Conservation (phyloP, 2,329 filamentous ascomycete genomes). For the Aspergillus hiratsukae region DNA sequence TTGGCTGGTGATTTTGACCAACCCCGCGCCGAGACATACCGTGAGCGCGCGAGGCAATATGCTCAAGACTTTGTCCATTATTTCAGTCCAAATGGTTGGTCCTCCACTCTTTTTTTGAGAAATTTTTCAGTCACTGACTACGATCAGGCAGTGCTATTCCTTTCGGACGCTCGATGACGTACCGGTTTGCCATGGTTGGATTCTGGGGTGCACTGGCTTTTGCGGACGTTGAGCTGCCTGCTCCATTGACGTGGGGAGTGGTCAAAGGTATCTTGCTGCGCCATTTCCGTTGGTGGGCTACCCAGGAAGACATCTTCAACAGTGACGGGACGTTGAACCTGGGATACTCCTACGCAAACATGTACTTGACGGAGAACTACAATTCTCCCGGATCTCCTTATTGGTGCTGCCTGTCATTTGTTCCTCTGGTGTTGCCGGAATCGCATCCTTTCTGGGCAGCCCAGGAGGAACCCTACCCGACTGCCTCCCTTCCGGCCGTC, state of each 20-base stretch:
- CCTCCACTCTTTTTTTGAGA: not conserved
- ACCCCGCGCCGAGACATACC: conserved; percentile 64
- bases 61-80: conserved; percentile 72
- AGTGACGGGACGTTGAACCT: conserved; percentile 69
- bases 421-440: conserved; percentile 64
- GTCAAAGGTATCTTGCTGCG: conserved; percentile 71
- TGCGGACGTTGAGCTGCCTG: conserved; percentile 67
- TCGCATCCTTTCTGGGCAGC: conserved; percentile 72
- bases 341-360: conserved; percentile 75
- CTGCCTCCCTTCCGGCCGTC: conserved; percentile 52
- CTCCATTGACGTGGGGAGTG: conserved; percentile 70
- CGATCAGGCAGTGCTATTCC: conserved; percentile 59
- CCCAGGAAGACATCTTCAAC: conserved; percentile 69
- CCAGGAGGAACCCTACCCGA: conserved; percentile 58
- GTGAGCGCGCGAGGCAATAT: conserved; percentile 60
- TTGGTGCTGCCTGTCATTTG: conserved; percentile 76
- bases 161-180: conserved; percentile 72
- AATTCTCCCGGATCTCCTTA: conserved; percentile 70
- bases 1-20: conserved; percentile 63
- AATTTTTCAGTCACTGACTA: not conserved
- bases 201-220: conserved; percentile 78
- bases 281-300: conserved; percentile 76
- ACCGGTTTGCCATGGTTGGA: conserved; percentile 80
- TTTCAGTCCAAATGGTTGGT: conserved; percentile 61
- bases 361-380: conserved; percentile 79